Evolutionary conservation across 1,284 basidiomycete species (phyloP).

Genomic region (Irpex sp.): DNA sequence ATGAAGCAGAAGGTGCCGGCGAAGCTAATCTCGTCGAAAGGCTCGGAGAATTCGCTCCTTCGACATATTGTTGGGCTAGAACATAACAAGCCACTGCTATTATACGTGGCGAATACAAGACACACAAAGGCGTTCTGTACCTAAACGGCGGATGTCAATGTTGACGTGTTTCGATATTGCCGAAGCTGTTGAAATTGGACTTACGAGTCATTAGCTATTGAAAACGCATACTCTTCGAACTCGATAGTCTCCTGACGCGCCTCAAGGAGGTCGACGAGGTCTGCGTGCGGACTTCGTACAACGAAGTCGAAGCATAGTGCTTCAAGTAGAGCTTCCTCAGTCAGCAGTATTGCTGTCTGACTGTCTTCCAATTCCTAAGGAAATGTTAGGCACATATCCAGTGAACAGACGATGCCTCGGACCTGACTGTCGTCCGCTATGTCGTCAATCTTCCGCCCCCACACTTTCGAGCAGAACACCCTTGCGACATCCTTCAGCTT

Average conservation of each 20-base stretch:
- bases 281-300: slow-evolving; percentile 78
- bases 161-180: slow-evolving; percentile 17
- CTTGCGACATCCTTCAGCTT: slow-evolving; percentile 84
- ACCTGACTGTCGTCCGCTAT: slow-evolving; percentile 63
- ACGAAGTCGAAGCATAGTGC: slow-evolving; percentile 91
- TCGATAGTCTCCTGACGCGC: slow-evolving; percentile 41
- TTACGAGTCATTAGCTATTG: slow-evolving; percentile 80
- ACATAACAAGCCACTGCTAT: slow-evolving; percentile 74
- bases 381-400: slow-evolving; percentile 1
- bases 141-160: slow-evolving; percentile 31
- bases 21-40: slow-evolving; percentile 54
- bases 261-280: slow-evolving; percentile 67
- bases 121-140: slow-evolving; percentile 72
- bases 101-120: slow-evolving; percentile 62
- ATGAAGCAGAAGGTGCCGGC: slow-evolving; percentile 27
- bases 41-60: slow-evolving; percentile 69
- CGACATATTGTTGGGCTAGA: slow-evolving; percentile 64
- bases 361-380: slow-evolving; percentile 70
- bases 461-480: slow-evolving; percentile 71
- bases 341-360: slow-evolving; percentile 70
- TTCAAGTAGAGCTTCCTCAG: slow-evolving; percentile 84
- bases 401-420: slow-evolving; percentile 17
- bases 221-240: slow-evolving; percentile 72
- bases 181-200: slow-evolving; percentile 18
- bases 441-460: slow-evolving; percentile 49